Conservation (phyloP, 495 filamentous ascomycete species). For the Penicillium alfredii region DNA sequence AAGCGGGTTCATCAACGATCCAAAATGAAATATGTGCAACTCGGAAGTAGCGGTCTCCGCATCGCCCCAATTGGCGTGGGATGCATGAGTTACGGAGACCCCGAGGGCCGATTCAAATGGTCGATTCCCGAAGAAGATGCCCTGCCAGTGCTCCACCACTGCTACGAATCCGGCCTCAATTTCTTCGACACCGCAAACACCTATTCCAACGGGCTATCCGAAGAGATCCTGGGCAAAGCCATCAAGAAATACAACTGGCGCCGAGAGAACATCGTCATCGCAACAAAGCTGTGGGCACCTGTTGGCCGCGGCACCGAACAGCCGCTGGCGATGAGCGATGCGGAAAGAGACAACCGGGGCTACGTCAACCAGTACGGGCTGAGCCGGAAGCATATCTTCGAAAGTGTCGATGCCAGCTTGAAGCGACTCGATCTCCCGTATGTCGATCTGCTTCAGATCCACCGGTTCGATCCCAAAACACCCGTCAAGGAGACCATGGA, state of each 20-base stretch:
- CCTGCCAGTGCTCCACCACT: constrained; percentile 62
- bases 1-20: too few relatives aligned
- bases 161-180: constrained; percentile 60
- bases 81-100: constrained; percentile 58
- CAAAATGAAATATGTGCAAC: constrained; percentile 28
- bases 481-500: constrained; percentile 68
- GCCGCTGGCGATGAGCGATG: constrained; percentile 17
- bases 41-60: constrained; percentile 62
- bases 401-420: constrained; percentile 63
- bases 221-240: constrained; percentile 31
- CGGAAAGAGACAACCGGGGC: constrained; percentile 15
- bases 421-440: constrained; percentile 58
- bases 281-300: constrained; percentile 55
- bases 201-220: constrained; percentile 28
- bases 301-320: constrained; percentile 18
- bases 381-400: constrained; percentile 61
- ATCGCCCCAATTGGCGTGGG: constrained; percentile 63
- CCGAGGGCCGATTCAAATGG: constrained; percentile 50
- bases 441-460: constrained; percentile 71
- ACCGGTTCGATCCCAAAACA: constrained; percentile 49
- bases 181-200: constrained; percentile 54
- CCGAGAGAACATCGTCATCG: constrained; percentile 67
- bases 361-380: constrained; percentile 44
- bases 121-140: constrained; percentile 55
- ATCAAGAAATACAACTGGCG: constrained; percentile 52